Percentiles rank a stretch among this genome's conserved stretches.
phyloP scores from a whole-genome alignment of 2,329 filamentous ascomycete species.

The Ascochyta pisi region DNA sequence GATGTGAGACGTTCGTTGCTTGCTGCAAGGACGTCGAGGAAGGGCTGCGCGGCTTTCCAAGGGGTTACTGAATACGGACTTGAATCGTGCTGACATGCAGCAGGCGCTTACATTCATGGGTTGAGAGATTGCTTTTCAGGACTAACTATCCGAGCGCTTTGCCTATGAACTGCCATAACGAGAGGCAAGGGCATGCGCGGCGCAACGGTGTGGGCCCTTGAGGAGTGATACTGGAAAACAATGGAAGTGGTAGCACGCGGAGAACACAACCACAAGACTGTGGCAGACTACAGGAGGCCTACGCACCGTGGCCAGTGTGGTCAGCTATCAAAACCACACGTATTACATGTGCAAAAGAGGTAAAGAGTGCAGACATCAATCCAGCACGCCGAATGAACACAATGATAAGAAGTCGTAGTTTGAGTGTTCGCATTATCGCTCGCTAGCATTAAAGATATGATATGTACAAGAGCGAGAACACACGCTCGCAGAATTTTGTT shows the following conservation, averaged over 20 bases:
- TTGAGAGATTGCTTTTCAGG: slow-evolving; percentile 1
- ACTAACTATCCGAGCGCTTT: neutral
- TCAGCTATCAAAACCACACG: neutral
- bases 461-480: slow-evolving; percentile 25
- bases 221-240: too few relatives aligned
- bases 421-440: slow-evolving; percentile 14
- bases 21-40: neutral
- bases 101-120: slow-evolving; percentile 42
- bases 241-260: neutral
- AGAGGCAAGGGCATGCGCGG: slow-evolving; percentile 14
- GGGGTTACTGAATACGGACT: neutral
- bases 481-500: slow-evolving; percentile 26
- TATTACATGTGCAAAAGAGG: neutral
- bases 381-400: neutral
- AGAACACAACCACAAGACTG: neutral
- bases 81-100: slow-evolving; percentile 9
- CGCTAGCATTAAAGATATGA: slow-evolving; percentile 38
- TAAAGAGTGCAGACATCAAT: neutral
- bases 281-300: neutral
- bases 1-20: neutral
- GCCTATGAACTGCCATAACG: slow-evolving; percentile 1
- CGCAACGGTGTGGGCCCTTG: neutral
- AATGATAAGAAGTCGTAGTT: slow-evolving; percentile 1
- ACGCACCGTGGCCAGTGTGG: neutral
- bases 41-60: neutral